These are phyloP conservation scores for Lenwebbia sp. DNA, from an alignment of 345 rosid species.

Conservation along the genomic window DNA sequence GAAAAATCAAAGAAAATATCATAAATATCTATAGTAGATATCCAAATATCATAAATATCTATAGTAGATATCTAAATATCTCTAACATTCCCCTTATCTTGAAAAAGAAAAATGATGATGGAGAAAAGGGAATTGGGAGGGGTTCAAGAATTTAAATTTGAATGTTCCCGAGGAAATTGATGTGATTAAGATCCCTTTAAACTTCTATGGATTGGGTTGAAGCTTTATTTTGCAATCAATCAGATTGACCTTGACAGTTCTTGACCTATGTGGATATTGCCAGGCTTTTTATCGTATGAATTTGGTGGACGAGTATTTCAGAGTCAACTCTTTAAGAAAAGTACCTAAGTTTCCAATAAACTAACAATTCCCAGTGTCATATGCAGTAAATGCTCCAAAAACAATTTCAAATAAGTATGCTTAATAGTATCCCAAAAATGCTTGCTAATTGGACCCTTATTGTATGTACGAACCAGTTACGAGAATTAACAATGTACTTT, in stretches of 20 bases:
- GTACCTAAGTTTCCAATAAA: background rate
- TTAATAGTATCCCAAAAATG: too few species aligned
- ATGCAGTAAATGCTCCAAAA: too few species aligned
- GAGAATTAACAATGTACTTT: too few species aligned
- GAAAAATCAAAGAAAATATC: too few species aligned
- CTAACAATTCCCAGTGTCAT: too few species aligned
- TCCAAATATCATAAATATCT: too few species aligned
- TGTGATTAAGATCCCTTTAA: background rate
- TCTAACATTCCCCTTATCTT: too few species aligned
- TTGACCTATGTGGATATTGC: background rate
- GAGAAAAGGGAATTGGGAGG: too few species aligned
- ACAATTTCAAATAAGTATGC: too few species aligned
- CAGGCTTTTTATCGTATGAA: background rate
- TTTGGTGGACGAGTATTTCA: background rate
- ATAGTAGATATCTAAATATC: too few species aligned
- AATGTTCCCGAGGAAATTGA: background rate
- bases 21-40: too few species aligned
- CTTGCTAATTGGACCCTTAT: too few species aligned
- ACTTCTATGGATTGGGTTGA: background rate
- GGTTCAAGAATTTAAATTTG: background rate
- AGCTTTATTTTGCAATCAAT: background rate
- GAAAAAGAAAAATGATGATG: background rate
- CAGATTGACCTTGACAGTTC: background rate
- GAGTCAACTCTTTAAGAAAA: background rate
- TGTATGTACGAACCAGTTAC: background rate